Conservation (phyloP, 148 eudicot species). For the Camellia lanceoleosa region DNA sequence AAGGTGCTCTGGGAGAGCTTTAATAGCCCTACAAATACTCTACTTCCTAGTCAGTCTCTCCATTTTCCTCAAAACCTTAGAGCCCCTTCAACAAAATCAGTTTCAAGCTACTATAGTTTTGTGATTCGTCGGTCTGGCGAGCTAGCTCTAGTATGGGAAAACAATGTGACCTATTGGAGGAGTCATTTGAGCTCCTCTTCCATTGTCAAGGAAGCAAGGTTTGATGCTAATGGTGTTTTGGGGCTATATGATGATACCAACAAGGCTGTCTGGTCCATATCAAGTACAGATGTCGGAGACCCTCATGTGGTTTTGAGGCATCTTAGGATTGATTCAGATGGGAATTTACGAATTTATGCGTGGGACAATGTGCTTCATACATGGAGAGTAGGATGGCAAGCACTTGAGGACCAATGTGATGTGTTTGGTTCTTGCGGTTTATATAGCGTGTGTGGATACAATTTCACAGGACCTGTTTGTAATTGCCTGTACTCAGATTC, state of each 20-base stretch:
- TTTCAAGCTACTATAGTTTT: constrained; percentile 49
- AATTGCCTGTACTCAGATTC: constrained; percentile 43
- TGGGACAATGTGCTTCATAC: constrained; percentile 33
- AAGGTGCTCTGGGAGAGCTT: constrained; percentile 59
- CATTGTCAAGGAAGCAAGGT: constrained; percentile 42
- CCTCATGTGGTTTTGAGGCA: constrained; percentile 41
- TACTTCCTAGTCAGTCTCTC: constrained; percentile 52
- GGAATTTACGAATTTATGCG: constrained; percentile 56
- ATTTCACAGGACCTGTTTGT: constrained; percentile 49
- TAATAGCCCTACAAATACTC: constrained; percentile 45
- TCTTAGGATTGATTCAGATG: constrained; percentile 57
- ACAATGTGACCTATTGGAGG: constrained; percentile 66
- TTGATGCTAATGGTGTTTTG: constrained; percentile 47
- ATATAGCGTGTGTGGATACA: constrained; percentile 51
- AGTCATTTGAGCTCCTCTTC: constrained; percentile 29
- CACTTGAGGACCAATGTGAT: constrained; percentile 50
- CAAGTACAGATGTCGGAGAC: constrained; percentile 49
- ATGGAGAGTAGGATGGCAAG: constrained; percentile 72
- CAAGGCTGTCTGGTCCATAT: constrained; percentile 40
- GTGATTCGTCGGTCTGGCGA: constrained; percentile 42
- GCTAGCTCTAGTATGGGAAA: constrained; percentile 59
- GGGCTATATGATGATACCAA: constrained; percentile 38
- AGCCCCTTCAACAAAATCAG: constrained; percentile 45
- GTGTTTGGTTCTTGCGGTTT: constrained; percentile 64
- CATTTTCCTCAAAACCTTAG: constrained; percentile 53